Evolutionary conservation across 331 rosid species (phyloP).

Genomic region (Telfairia occidentalis): DNA sequence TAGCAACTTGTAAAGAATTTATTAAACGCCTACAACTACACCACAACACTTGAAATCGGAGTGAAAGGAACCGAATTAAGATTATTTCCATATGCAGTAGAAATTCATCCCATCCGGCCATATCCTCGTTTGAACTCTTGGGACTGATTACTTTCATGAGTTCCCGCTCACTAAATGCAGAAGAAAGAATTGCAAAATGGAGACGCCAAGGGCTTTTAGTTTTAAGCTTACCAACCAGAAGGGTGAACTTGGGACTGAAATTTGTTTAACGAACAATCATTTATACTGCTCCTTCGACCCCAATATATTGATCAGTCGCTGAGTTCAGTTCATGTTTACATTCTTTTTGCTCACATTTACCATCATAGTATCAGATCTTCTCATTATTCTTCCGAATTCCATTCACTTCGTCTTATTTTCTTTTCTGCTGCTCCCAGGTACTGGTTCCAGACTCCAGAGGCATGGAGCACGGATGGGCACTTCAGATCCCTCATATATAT

Average conservation of each 20-base stretch:
- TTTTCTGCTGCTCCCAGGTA: conserved; percentile 35
- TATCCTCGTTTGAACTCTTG: not conserved
- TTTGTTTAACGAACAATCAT: not conserved
- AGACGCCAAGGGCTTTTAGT: not conserved
- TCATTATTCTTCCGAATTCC: not conserved
- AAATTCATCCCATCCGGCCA: not conserved
- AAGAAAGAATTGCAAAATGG: too few species aligned
- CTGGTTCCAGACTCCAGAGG: conserved; percentile 97
- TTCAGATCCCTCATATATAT: conserved; percentile 84
- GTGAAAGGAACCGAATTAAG: not conserved
- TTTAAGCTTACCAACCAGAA: not conserved
- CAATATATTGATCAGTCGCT: not conserved
- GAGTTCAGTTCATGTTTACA: not conserved
- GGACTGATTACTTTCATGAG: not conserved
- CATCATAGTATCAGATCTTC: not conserved
- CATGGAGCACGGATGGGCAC: conserved; percentile 78
- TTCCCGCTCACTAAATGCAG: not conserved
- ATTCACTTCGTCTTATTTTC: not conserved
- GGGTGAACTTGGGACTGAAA: not conserved
- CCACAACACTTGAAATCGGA: not conserved
- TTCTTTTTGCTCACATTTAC: not conserved
- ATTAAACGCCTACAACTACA: not conserved
- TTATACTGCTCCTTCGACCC: not conserved
- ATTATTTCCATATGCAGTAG: not conserved
- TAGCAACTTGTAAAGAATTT: not conserved